These are phyloP conservation scores for Buxus sempervirens DNA, from an alignment of 164 flowering plant genomes.

Conservation along the genomic window DNA sequence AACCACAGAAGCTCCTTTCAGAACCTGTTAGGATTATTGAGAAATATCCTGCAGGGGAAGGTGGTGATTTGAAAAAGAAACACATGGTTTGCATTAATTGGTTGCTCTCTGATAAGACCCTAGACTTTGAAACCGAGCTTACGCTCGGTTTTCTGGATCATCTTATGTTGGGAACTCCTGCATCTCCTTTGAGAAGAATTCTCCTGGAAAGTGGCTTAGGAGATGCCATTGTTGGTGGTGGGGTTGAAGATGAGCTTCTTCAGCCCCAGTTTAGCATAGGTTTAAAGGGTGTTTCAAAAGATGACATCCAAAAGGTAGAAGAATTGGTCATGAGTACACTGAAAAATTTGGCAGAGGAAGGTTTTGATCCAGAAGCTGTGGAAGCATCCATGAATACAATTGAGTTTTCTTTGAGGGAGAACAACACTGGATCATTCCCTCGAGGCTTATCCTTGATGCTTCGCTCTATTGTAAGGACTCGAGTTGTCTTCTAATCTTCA, in stretches of 20 bases:
- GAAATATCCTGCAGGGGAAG: constrained; percentile 91
- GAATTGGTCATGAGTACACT: constrained; percentile 67
- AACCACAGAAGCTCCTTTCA: constrained; percentile 64
- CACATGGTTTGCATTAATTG: constrained; percentile 98
- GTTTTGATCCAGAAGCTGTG: constrained; percentile 83
- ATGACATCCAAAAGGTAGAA: constrained; percentile 80
- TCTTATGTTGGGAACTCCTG: constrained; percentile 96
- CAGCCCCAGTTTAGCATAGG: constrained; percentile 96
- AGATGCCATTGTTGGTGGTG: constrained; percentile 95
- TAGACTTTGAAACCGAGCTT: constrained; percentile 94
- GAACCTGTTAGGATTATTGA: constrained; percentile 77
- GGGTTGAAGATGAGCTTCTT: constrained; percentile 89
- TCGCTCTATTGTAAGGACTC: constrained; percentile 68
- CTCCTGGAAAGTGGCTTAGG: constrained; percentile 91
- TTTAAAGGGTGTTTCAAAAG: constrained; percentile 84
- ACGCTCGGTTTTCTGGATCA: constrained; percentile 90
- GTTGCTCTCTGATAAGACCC: constrained; percentile 86
- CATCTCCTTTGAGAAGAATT: constrained; percentile 88
- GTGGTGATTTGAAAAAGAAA: constrained; percentile 77
- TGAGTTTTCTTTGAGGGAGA: constrained; percentile 94
- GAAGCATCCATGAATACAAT: constrained; percentile 99
- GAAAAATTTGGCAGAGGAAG: constrained; percentile 69
- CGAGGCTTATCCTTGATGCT: constrained; percentile 98
- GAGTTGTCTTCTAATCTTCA: neutral
- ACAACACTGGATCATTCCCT: constrained; percentile 98